phyloP scores from a whole-genome alignment of 2,329 filamentous ascomycete species.

The Graphiopsis chlorocephala region DNA sequence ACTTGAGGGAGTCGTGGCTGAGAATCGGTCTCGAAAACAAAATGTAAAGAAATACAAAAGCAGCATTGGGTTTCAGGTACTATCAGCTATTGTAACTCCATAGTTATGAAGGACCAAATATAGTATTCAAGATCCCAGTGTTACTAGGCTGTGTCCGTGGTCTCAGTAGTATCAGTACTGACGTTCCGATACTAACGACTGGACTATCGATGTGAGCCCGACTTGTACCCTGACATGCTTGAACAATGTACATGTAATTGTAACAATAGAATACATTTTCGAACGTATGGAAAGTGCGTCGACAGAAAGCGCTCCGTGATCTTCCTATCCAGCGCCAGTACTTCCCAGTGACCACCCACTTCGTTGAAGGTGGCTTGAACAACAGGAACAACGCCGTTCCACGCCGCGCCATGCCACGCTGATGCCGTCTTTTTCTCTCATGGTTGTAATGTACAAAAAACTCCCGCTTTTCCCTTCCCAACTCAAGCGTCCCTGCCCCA shows the following conservation, averaged over 20 bases:
- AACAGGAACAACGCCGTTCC: slow-evolving; percentile 2
- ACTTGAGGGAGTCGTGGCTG: neutral
- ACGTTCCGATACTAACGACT: neutral
- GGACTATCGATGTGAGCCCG: neutral
- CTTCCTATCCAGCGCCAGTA: neutral
- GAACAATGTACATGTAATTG: neutral
- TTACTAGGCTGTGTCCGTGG: neutral
- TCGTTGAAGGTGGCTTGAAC: neutral
- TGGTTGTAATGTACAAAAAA: slow-evolving; percentile 3
- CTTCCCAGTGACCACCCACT: neutral
- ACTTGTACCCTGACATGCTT: neutral
- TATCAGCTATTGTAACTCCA: neutral
- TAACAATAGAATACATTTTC: slow-evolving; percentile 13
- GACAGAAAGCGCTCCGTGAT: neutral
- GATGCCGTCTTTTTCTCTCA: slow-evolving; percentile 4
- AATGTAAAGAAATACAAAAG: neutral
- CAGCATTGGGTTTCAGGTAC: neutral
- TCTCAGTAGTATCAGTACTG: neutral
- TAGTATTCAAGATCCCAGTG: neutral
- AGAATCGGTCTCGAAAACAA: neutral
- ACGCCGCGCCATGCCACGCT: slow-evolving; percentile 7
- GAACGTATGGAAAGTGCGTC: slow-evolving; percentile 4
- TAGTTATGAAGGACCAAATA: neutral
- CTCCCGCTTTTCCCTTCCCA: slow-evolving; percentile 48
- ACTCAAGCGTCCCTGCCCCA: slow-evolving; percentile 54